Evolutionary conservation across 2,329 filamentous ascomycete species (phyloP).

Genomic region (Talaromyces islandicus): DNA sequence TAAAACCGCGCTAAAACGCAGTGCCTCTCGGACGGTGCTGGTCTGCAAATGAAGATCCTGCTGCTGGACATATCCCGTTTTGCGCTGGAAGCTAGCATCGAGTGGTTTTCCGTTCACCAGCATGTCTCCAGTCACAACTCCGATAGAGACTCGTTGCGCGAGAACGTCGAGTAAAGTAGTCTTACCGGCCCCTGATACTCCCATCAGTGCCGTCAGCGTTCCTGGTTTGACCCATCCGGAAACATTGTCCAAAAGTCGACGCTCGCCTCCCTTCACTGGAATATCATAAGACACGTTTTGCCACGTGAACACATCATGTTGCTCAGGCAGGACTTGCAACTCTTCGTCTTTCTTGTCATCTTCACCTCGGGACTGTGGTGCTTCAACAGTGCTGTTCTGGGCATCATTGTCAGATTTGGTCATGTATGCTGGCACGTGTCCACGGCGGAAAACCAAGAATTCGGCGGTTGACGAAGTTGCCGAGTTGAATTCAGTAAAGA

Average conservation of each 20-base stretch:
- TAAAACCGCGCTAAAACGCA: constrained; percentile 77
- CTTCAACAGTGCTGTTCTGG: constrained; percentile 13
- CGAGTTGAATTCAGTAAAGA: constrained; percentile 35
- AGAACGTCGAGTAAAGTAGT: constrained; percentile 82
- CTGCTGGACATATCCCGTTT: constrained; percentile 61
- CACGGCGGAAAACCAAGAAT: constrained; percentile 62
- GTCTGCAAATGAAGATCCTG: constrained; percentile 83
- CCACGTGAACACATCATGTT: constrained; percentile 79
- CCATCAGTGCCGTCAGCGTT: constrained; percentile 83
- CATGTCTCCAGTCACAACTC: constrained; percentile 81
- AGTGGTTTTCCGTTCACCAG: constrained; percentile 65
- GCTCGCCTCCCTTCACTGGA: constrained; percentile 65
- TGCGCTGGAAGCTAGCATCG: constrained; percentile 43
- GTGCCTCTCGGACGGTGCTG: constrained; percentile 77
- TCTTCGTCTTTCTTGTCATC: constrained; percentile 9
- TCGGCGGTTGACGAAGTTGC: constrained; percentile 69
- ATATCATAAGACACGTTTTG: constrained; percentile 74
- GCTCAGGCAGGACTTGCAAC: constrained; percentile 43
- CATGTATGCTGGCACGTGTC: constrained; percentile 33
- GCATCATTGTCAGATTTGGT: constrained; percentile 13
- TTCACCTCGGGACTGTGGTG: constrained; percentile 4
- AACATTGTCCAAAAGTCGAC: constrained; percentile 74
- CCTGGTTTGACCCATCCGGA: constrained; percentile 92
- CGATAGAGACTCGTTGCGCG: constrained; percentile 77
- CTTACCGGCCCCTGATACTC: constrained; percentile 82